Evolutionary conservation across 495 filamentous ascomycete species (phyloP).

Genomic region (Hypoxylon subgilvum): DNA sequence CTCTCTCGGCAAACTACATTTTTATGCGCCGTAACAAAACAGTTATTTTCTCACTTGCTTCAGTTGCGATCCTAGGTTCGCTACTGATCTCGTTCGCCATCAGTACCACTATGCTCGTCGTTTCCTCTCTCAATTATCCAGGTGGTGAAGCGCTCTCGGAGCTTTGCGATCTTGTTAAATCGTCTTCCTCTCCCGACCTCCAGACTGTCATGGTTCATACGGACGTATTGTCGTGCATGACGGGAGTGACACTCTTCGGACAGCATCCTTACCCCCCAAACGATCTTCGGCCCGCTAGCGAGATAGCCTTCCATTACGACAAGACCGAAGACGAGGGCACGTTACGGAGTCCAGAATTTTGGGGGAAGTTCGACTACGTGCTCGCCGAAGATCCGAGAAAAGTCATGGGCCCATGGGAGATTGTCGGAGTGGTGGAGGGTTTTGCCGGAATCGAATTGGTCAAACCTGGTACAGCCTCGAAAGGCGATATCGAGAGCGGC

Average conservation of each 20-base stretch:
- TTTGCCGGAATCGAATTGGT: constrained; percentile 74
- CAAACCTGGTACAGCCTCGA: constrained; percentile 48
- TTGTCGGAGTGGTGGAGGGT: constrained; percentile 69
- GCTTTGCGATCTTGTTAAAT: constrained; percentile 58
- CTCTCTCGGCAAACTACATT: constrained; percentile 74
- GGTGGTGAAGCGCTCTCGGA: constrained; percentile 71
- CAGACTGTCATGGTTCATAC: constrained; percentile 66
- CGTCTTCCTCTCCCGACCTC: constrained; percentile 40
- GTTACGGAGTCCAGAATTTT: constrained; percentile 71
- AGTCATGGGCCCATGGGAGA: constrained; percentile 69
- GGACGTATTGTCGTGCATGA: constrained; percentile 90
- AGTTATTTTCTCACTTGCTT: constrained; percentile 61
- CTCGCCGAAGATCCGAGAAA: constrained; percentile 70
- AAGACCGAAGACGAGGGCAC: constrained; percentile 66
- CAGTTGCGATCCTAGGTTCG: constrained; percentile 60
- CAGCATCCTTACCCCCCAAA: constrained; percentile 48
- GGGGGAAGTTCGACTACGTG: constrained; percentile 81
- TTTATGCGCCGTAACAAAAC: constrained; percentile 71
- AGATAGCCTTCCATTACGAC: constrained; percentile 54
- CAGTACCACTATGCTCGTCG: constrained; percentile 68
- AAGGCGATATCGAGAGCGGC: constrained; percentile 40
- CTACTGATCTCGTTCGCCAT: constrained; percentile 63
- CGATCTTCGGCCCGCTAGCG: constrained; percentile 10
- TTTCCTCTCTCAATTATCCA: constrained; percentile 86
- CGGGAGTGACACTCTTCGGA: constrained; percentile 88